Percentiles rank a stretch among this genome's conserved stretches.
phyloP scores from a whole-genome alignment of 306 rosid species.

The Luffa aegyptiaca region DNA sequence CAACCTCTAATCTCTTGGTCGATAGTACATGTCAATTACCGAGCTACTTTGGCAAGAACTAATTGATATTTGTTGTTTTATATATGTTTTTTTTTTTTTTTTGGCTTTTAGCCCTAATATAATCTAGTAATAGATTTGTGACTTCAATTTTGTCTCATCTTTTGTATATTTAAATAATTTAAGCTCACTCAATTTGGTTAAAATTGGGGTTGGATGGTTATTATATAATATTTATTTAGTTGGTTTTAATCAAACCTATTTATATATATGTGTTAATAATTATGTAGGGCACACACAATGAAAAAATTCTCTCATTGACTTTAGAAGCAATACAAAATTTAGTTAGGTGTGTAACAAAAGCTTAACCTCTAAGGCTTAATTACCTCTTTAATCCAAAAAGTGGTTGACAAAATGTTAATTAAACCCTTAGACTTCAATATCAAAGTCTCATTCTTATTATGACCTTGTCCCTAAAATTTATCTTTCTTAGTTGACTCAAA shows the following conservation, averaged over 20 bases:
- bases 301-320: background rate
- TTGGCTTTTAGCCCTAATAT: too few relatives aligned
- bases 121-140: too few relatives aligned
- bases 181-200: background rate
- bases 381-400: background rate
- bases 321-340: background rate
- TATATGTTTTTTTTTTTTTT: too few relatives aligned
- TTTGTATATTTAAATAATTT: background rate
- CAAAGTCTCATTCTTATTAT: conserved; percentile 3
- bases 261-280: background rate
- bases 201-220: background rate
- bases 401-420: background rate
- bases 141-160: background rate
- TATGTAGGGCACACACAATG: background rate
- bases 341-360: background rate
- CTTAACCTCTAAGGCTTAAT: background rate
- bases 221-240: background rate
- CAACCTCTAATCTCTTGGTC: too few relatives aligned
- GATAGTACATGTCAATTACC: too few relatives aligned
- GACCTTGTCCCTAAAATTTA: background rate
- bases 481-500: background rate
- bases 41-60: too few relatives aligned
- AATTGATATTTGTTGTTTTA: too few relatives aligned
- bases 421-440: background rate
- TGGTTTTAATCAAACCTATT: background rate